Evolutionary conservation across 371 early-diverging fungal species (phyloP).

Genomic region (Mycotypha africana): DNA sequence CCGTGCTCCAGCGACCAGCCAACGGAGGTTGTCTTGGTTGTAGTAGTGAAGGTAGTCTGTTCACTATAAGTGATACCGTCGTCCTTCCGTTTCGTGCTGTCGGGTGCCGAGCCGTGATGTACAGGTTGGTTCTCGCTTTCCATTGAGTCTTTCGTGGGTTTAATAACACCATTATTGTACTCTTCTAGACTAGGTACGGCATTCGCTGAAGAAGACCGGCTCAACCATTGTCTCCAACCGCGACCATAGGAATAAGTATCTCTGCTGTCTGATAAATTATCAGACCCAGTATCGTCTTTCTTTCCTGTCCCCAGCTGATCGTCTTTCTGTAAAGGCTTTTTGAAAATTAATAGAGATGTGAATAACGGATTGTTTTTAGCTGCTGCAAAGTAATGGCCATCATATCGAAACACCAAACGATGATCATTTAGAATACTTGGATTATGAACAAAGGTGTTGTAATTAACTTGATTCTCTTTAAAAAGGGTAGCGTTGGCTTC

Average conservation of each 20-base stretch:
- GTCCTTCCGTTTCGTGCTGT: neutral
- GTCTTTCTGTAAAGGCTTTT: conserved; percentile 11
- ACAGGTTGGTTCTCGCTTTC: conserved; percentile 1
- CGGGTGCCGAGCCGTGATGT: neutral
- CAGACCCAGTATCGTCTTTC: neutral
- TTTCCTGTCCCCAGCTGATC: neutral
- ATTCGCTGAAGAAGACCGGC: conserved; percentile 32
- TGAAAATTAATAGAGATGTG: conserved; percentile 48
- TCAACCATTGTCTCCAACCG: conserved; percentile 46
- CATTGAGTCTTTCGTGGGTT: conserved; percentile 1
- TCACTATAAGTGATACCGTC: neutral
- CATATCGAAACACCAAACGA: conserved; percentile 60
- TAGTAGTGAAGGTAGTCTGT: conserved; percentile 36
- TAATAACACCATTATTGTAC: no score
- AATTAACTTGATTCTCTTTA: conserved; percentile 48
- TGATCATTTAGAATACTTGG: conserved; percentile 62
- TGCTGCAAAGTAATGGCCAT: conserved; percentile 45
- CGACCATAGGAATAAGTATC: conserved; percentile 30
- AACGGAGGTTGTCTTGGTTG: conserved; percentile 37
- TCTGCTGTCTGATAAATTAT: conserved; percentile 17
- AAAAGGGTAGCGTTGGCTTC: conserved; percentile 55
- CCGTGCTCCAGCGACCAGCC: conserved; percentile 32
- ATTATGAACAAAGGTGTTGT: conserved; percentile 55
- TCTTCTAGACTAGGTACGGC: no score
- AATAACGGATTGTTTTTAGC: conserved; percentile 41